These are phyloP conservation scores for Thymus quinquecostatus DNA, from an alignment of 257 asterid species.

Conservation along the genomic window DNA sequence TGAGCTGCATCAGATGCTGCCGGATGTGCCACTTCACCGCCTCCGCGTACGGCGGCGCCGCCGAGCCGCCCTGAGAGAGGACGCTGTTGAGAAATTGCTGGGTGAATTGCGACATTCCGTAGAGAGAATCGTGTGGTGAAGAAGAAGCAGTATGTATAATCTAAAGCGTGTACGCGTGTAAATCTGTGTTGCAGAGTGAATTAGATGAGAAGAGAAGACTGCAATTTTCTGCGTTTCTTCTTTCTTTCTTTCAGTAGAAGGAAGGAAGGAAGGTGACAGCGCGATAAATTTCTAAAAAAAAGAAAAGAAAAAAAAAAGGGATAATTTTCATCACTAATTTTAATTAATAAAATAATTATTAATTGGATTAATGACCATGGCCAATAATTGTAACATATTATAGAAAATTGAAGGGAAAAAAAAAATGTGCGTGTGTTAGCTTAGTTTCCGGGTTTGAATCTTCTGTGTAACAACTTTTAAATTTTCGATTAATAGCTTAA, in stretches of 20 bases:
- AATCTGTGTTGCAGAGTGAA: conserved; percentile 5
- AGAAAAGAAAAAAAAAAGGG: too few relatives aligned
- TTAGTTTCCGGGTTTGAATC: too few relatives aligned
- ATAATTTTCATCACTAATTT: too few relatives aligned
- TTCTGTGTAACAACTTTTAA: too few relatives aligned
- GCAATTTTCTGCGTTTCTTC: neutral
- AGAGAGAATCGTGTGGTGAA: neutral
- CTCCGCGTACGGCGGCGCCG: conserved; percentile 78
- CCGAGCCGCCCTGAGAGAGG: conserved; percentile 81
- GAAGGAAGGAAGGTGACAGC: neutral
- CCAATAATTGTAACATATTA: too few relatives aligned
- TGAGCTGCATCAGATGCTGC: conserved; percentile 68
- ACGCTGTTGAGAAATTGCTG: conserved; percentile 78
- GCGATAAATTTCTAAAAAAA: too few relatives aligned
- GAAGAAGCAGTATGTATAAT: neutral
- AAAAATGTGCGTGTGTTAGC: too few relatives aligned
- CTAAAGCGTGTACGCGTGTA: neutral
- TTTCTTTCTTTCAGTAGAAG: neutral
- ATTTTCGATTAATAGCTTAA: too few relatives aligned
- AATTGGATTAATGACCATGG: too few relatives aligned
- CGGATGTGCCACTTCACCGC: conserved; percentile 78
- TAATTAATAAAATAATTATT: too few relatives aligned
- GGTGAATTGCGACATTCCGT: conserved; percentile 52
- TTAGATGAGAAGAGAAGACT: neutral
- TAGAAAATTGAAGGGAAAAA: too few relatives aligned